Percentiles rank a stretch among this genome's conserved stretches.
phyloP scores from a whole-genome alignment of 441 rosid species.

The Brassica hybrid region DNA sequence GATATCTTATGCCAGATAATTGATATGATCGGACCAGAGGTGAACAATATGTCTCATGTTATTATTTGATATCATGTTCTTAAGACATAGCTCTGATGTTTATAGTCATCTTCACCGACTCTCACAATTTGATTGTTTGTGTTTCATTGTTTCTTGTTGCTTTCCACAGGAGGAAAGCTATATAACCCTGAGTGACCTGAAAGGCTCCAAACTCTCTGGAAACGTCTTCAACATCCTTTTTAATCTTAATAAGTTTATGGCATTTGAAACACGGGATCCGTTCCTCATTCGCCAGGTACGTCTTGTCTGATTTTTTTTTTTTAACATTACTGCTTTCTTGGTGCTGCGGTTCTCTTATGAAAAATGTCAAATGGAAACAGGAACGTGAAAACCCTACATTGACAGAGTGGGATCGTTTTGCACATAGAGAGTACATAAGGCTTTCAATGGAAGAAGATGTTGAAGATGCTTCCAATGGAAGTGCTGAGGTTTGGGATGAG shows the following conservation, averaged over 20 bases:
- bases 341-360: neutral
- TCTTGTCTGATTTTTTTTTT: neutral
- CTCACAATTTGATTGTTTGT: neutral
- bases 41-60: conserved; percentile 36
- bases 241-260: conserved; percentile 96
- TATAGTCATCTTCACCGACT: too few relatives aligned
- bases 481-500: conserved; percentile 99
- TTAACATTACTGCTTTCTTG: neutral
- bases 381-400: conserved; percentile 96
- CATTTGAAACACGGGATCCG: conserved; percentile 96
- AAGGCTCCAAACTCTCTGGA: conserved; percentile 88
- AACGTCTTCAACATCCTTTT: conserved; percentile 93
- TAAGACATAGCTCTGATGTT: neutral
- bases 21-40: conserved; percentile 98
- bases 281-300: conserved; percentile 95
- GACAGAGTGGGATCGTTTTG: conserved; percentile 99
- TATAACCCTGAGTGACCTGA: conserved; percentile 72
- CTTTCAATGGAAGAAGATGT: conserved; percentile 99
- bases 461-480: conserved; percentile 97
- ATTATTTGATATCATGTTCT: too few relatives aligned
- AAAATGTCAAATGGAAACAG: conserved; percentile 49
- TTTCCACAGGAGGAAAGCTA: conserved; percentile 70
- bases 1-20: conserved; percentile 96
- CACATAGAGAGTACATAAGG: conserved; percentile 95
- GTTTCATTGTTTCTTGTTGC: conserved; percentile 20